Conservation (phyloP, 306 rosid species). For the Luffa acutangula region DNA sequence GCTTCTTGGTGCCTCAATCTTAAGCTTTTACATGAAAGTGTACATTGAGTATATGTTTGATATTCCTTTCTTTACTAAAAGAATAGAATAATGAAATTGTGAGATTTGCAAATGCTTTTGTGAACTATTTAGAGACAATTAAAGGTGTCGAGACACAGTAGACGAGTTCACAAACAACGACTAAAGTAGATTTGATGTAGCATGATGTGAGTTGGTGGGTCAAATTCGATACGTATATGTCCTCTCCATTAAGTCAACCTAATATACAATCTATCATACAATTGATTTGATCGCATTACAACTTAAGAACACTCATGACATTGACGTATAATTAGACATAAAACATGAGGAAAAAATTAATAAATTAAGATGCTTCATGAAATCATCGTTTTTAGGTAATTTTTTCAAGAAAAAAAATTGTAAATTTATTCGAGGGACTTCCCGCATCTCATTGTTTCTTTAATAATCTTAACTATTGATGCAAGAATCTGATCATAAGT, state of each 20-base stretch:
- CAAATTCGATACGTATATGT: neutral
- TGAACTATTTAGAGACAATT: neutral
- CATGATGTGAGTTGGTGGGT: neutral
- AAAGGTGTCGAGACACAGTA: neutral
- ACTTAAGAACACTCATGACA: no score
- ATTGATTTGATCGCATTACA: no score
- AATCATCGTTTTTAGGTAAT: no score
- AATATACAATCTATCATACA: no score
- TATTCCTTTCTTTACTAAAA: neutral
- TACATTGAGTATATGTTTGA: neutral
- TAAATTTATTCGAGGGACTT: no score
- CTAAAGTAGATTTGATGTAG: neutral
- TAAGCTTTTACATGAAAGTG: neutral
- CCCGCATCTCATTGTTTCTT: neutral
- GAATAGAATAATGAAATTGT: neutral
- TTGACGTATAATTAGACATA: no score
- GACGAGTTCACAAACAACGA: neutral
- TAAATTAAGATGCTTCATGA: neutral
- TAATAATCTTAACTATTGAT: neutral
- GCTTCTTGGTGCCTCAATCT: neutral
- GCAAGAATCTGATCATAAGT: no score
- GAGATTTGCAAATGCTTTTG: neutral
- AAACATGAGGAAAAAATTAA: no score
- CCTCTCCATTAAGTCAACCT: no score
- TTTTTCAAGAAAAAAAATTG: no score